Evolutionary conservation across 163 green algal genomes (phyloP), one percentile per base, ranked within the genome.

Genomic region (Trebouxiophyceae sp.): DNA sequence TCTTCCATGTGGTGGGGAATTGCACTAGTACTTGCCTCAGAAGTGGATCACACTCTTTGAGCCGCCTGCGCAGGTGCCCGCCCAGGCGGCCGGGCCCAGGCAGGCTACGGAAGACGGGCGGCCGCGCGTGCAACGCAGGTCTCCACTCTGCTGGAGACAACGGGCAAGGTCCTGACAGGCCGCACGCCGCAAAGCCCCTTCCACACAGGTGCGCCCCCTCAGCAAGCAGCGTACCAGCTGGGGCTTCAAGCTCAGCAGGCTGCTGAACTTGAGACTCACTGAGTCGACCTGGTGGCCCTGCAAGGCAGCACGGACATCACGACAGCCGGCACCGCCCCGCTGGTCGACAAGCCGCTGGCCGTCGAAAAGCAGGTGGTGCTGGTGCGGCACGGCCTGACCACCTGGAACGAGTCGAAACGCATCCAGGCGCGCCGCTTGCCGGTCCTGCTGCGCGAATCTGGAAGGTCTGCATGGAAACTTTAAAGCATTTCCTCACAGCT

Each of bases 281-380:
- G 39, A 50, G 19, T 16, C 12, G 19, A 16, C 12, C 39, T 12
- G 20, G 8, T 57, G 16, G 19, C 66, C 66, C 7, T 71, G 72
- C 62, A 58, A 78, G 72, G 72, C 23, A 63, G 54, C 33, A 72
- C 63, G 67, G 61, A 75, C 47, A 55, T 75, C 29, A 71, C 62
- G 2, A 78, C 71, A 46, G 60, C 72, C 20, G 67, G 72, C 3
- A 57, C 67, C 7, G 32, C 19, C 5, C 57, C 59, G 19, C 54
- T 76, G 20, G 33, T 34, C 6, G 54, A 45, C 31, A 58, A 66
- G 26, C 23, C 44, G 16, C 54, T 81, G 19, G 6, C 31, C 44
- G 45, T 24, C n/a, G 72, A 81, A 24, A 91, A 91, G 65, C 61
- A 55, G 7, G 80, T 91, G 31, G 78, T 89, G 27, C 62, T 91